Evolutionary conservation across 2,329 filamentous ascomycete genomes (phyloP), one percentile per base, ranked within the genome.

Genomic region (Alternaria rosae): DNA sequence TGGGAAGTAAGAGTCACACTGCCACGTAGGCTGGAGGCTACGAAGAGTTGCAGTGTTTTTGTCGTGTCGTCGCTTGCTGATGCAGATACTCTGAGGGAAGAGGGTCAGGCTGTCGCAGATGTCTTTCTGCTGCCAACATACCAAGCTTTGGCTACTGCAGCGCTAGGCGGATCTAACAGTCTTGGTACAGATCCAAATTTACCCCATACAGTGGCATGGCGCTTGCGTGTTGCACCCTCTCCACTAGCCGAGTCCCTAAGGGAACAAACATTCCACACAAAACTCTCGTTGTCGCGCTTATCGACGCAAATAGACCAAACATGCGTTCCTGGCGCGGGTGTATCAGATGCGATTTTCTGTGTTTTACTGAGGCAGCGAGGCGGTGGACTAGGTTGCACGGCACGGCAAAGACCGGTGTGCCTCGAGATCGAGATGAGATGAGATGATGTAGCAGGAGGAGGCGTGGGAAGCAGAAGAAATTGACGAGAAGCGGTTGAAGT

Each of bases 111-210:
- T 52, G 55, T 50, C 56, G 42, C 45, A 35, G n/a, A 50, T 35
- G 38, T 42, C 20, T 21, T 44, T 26, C 28, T 32, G 30, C 43
- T 38, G 53, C 59, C 62, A 62, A 43, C 23, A 48, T 59, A 63
- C 65, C 63, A 71, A 68, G 65, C 69, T 67, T 66, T 62, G 55
- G 11, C 67, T 64, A 66, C 54, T 62, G 61, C 61, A 47, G 43
- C 58, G 62, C 61, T 66, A 61, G n/a, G 28, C 21, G 26, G 10
- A 28, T 35, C 51, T 41, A 62, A 50, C 35, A 56, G 50, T 32
- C 45, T 57, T 51, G 44, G 51, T 51, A 59, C 45, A 50, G 47
- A 45, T 69, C 66, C 68, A 71, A 70, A 69, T 68, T 68, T 71
- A 70, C 62, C 56, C 60, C 55, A 64, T 58, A 65, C 57, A 50